Evolutionary conservation across 495 filamentous ascomycete species (phyloP).

Genomic region (Penicillium coffeae): DNA sequence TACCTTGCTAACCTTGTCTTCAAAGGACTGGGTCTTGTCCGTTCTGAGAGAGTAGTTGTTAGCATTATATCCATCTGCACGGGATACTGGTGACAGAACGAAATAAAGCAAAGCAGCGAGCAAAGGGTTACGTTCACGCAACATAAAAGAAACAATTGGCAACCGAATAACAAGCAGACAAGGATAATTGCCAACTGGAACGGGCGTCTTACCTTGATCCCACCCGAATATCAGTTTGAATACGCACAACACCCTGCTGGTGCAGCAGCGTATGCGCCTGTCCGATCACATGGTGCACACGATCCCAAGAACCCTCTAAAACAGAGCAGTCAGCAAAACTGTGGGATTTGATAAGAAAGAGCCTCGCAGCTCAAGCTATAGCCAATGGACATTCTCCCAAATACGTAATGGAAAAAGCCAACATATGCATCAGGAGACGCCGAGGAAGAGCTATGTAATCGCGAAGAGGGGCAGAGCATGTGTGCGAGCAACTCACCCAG

Average conservation of each 20-base stretch:
- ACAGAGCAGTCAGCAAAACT: too few relatives aligned
- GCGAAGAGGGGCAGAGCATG: too few relatives aligned
- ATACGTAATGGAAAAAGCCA: too few relatives aligned
- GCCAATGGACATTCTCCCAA: too few relatives aligned
- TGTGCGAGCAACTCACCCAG: conserved; percentile 59
- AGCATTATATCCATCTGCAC: conserved; percentile 2
- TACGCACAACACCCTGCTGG: conserved; percentile 69
- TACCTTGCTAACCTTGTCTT: conserved; percentile 66
- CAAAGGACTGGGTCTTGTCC: conserved; percentile 63
- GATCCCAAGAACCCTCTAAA: conserved; percentile 86
- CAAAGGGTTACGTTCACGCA: not conserved
- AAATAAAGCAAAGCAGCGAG: not conserved
- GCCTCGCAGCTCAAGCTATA: too few relatives aligned
- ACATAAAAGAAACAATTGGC: not conserved
- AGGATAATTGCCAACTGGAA: too few relatives aligned
- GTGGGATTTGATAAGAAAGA: too few relatives aligned
- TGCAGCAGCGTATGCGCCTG: conserved; percentile 86
- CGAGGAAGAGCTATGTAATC: too few relatives aligned
- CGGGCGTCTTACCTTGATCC: conserved; percentile 65
- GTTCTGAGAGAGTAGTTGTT: conserved; percentile 41
- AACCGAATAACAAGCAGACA: too few relatives aligned
- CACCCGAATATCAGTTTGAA: conserved; percentile 85
- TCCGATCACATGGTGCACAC: conserved; percentile 83
- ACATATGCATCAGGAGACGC: too few relatives aligned
- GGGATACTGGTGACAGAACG: not conserved